Evolutionary conservation across 805 yeast genomes (phyloP).

Genomic region (Pichia nakasei): DNA sequence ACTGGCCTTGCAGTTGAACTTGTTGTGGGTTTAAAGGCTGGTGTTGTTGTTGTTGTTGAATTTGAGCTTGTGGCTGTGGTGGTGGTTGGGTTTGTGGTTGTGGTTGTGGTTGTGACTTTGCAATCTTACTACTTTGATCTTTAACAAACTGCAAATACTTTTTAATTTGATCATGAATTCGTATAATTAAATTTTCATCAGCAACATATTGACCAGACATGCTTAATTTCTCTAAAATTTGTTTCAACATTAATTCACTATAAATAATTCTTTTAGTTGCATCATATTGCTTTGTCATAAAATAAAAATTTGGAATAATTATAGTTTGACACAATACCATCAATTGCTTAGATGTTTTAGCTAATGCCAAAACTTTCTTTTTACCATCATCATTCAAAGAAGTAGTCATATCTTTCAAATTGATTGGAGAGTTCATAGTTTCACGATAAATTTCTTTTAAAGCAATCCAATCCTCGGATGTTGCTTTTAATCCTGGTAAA

Average conservation of each 20-base stretch:
- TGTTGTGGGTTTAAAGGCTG: too few species aligned
- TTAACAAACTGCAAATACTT: conserved; percentile 68
- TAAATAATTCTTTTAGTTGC: conserved; percentile 72
- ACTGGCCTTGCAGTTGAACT: conserved; percentile 1
- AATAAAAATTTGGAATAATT: conserved; percentile 67
- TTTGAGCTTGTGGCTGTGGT: neutral
- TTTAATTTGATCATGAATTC: conserved; percentile 62
- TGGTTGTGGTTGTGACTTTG: conserved; percentile 25
- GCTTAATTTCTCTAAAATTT: conserved; percentile 61
- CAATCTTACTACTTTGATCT: conserved; percentile 34
- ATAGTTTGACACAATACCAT: conserved; percentile 59
- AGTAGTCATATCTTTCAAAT: conserved; percentile 56
- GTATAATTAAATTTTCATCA: conserved; percentile 61
- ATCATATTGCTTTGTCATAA: conserved; percentile 63
- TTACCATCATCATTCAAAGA: conserved; percentile 57
- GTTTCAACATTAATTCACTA: conserved; percentile 69
- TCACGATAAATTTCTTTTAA: conserved; percentile 60
- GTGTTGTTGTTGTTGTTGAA: neutral
- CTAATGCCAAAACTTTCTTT: conserved; percentile 45
- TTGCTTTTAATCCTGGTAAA: conserved; percentile 29
- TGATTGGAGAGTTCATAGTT: conserved; percentile 57
- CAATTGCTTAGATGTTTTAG: conserved; percentile 47
- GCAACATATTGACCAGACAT: conserved; percentile 47
- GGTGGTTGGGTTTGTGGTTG: conserved; percentile 25
- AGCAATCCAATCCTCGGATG: conserved; percentile 55